Conservation (phyloP, 2,329 filamentous ascomycete species). For the Aspergillus fumigatus region DNA sequence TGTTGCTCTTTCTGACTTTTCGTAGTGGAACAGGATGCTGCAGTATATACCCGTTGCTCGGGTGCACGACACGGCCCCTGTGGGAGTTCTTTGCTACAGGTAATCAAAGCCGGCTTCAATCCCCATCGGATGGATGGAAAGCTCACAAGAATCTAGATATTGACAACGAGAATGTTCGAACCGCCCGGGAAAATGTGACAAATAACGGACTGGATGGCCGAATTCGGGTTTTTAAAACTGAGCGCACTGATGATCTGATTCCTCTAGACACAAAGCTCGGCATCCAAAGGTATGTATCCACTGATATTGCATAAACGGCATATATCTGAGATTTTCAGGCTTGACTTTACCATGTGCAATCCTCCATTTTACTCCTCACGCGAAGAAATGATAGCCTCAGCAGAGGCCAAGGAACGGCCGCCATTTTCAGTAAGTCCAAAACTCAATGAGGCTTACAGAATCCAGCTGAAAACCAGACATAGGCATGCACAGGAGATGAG, state of each 20-base stretch:
- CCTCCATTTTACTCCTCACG: conserved; percentile 86
- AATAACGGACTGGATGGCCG: conserved; percentile 61
- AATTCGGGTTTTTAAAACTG: conserved; percentile 60
- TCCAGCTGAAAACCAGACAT: conserved; percentile 3
- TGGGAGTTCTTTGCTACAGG: conserved; percentile 72
- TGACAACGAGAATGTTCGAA: conserved; percentile 64
- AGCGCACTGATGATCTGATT: conserved; percentile 54
- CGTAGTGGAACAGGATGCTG: conserved; percentile 77
- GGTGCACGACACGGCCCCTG: conserved; percentile 58
- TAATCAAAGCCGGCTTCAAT: conserved; percentile 21
- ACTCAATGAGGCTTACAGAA: too few relatives aligned
- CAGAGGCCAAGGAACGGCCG: conserved; percentile 60
- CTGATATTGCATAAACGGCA: not conserved
- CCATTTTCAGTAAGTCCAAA: conserved; percentile 61
- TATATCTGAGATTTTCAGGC: conserved; percentile 27
- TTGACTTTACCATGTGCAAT: conserved; percentile 90
- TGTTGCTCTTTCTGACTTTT: conserved; percentile 10
- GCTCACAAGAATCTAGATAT: conserved; percentile 56
- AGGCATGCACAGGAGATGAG: conserved; percentile 65
- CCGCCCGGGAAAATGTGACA: conserved; percentile 62
- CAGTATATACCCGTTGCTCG: conserved; percentile 84
- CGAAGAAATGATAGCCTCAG: conserved; percentile 62
- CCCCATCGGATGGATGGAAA: not conserved
- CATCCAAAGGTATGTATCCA: conserved; percentile 18
- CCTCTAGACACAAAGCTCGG: conserved; percentile 51